Base-by-base conservation (phyloP, 805 yeast species). In the Kazachstania martiniae region DNA sequence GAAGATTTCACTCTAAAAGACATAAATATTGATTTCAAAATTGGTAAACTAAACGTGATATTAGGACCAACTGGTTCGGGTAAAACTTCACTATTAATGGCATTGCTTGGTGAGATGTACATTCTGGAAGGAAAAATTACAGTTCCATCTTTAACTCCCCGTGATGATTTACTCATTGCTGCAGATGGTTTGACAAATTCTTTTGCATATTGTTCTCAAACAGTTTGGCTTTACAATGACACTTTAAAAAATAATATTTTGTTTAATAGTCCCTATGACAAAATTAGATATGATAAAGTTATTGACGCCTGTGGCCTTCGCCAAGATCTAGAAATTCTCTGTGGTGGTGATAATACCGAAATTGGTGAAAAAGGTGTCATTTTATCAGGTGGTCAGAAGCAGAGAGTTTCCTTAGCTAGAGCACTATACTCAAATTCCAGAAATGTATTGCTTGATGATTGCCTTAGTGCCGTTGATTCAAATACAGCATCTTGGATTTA, bases 41-140 rank as follows among this genome's bases (percentile, higher is more conserved):
- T 65, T 15, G 85, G 80, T 10, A 74, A 78, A 46, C 63, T 86
- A 46, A 85, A 82, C 43, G 81, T 85, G 12, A 65, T 85, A 40
- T 69, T 82, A 45, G 95, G 95, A 17, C 77, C 93, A 12, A 86
- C 95, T 16, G 95, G 95, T 37, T 56, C 87, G 2, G 95, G 95
- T 53, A 85, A 85, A 55, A 78, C 93, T 5, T 84, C 95, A 0
- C 58, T 86, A 42, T 62, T 86, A 38, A 62, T 85, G 61, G 95
- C 94, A 8, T 62, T 86, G 27, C 66, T 86, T 28, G 95, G 95
- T 49, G 95, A 86, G 60, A 85, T 86, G 95, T 75, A 75, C 34
- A 56, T 74, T 28, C 47, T 61, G 7, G 47, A 55, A 1, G 94
- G 94, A 46, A 63, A 67, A 24, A 80, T 83, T 12, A 80, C 66